phyloP scores from a whole-genome alignment of 2,329 filamentous ascomycete genomes.

The Emmonsiellopsis sp. region DNA sequence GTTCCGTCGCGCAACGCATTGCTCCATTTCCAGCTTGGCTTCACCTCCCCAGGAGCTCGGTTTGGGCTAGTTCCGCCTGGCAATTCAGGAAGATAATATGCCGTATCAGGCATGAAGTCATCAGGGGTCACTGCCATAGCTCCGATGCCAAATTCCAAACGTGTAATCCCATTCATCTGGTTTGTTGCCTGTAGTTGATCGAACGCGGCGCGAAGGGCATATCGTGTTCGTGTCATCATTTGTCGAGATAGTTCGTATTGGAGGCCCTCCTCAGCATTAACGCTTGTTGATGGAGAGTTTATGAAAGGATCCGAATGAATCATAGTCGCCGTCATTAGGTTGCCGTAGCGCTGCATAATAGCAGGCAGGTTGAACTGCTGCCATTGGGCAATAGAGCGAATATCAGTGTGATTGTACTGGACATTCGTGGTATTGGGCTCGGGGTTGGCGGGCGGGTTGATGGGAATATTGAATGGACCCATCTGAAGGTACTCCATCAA shows the following conservation, averaged over 20 bases:
- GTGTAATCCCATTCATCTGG: neutral
- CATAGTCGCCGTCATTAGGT: neutral
- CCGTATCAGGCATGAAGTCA: neutral
- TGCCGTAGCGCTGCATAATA: neutral
- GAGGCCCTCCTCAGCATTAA: neutral
- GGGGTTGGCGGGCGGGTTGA: neutral
- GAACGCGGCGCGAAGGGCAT: neutral
- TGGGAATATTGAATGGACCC: neutral
- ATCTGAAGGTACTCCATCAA: neutral
- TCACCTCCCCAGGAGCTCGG: constrained; percentile 4
- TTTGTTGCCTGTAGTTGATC: neutral
- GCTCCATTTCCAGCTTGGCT: constrained; percentile 7
- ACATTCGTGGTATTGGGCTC: neutral
- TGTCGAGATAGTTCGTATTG: neutral
- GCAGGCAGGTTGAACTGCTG: neutral
- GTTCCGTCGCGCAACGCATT: neutral
- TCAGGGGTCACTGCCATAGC: neutral
- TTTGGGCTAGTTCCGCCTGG: neutral
- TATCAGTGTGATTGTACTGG: neutral
- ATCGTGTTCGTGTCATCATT: neutral
- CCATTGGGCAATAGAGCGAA: neutral
- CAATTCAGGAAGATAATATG: neutral
- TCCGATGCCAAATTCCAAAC: neutral
- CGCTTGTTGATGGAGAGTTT: neutral
- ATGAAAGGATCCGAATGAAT: neutral